Percentiles rank a stretch among this genome's conserved stretches.
These are phyloP conservation scores for Vanrija sp. DNA, from an alignment of 1,284 basidiomycete genomes.

Conservation along the genomic window DNA sequence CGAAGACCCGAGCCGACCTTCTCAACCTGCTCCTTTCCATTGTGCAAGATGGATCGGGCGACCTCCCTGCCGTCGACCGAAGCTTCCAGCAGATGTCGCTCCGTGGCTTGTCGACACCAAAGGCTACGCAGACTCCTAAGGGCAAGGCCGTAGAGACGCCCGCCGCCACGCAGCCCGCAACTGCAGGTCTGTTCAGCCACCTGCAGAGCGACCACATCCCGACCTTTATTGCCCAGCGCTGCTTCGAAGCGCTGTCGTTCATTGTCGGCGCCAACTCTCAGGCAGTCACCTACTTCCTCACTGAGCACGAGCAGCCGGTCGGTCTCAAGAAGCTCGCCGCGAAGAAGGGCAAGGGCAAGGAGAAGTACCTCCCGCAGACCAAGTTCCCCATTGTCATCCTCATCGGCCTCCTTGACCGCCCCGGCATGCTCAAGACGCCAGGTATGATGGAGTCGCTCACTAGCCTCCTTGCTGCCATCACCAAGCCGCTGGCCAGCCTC, in stretches of 20 bases:
- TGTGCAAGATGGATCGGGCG: constrained; percentile 90
- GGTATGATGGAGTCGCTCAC: constrained; percentile 89
- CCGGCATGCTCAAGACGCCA: constrained; percentile 75
- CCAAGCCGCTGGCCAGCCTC: constrained; percentile 62
- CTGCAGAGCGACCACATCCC: constrained; percentile 79
- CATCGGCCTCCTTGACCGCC: constrained; percentile 77
- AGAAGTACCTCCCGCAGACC: constrained; percentile 71
- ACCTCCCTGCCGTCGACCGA: constrained; percentile 85
- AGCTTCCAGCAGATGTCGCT: constrained; percentile 91
- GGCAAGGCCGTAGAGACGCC: constrained; percentile 50
- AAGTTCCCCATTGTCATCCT: constrained; percentile 88
- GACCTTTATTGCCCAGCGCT: constrained; percentile 85
- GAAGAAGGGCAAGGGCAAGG: constrained; percentile 90
- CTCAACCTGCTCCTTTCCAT: constrained; percentile 89
- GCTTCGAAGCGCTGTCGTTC: constrained; percentile 79
- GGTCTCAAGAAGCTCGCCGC: constrained; percentile 64
- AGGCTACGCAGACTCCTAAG: constrained; percentile 63
- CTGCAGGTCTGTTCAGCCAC: constrained; percentile 60
- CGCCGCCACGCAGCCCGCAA: constrained; percentile 20
- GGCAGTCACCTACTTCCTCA: constrained; percentile 86
- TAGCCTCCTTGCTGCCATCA: constrained; percentile 75
- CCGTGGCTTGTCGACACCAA: constrained; percentile 57
- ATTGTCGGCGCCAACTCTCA: constrained; percentile 79
- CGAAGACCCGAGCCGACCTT: constrained; percentile 83
- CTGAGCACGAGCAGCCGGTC: constrained; percentile 80